Percentiles rank a stretch among this genome's conserved stretches.
These are phyloP conservation scores for Epithemia pelagica DNA, from an alignment of 108 stramenopile species.

Conservation along the genomic window DNA sequence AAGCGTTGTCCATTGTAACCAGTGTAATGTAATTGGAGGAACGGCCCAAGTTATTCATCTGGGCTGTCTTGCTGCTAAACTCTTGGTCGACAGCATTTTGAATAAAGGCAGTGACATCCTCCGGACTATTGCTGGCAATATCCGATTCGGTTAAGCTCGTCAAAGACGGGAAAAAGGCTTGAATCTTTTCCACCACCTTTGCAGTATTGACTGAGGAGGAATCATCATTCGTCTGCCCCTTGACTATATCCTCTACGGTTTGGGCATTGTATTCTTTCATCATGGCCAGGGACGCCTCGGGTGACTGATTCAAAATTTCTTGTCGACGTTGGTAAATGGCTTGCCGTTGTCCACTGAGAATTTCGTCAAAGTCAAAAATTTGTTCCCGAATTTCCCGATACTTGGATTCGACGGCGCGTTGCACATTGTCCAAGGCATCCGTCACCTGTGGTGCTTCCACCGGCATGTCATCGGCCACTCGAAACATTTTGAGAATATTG, in stretches of 20 bases:
- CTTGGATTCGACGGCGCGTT: slow-evolving; percentile 79
- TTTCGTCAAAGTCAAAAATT: slow-evolving; percentile 81
- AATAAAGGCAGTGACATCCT: slow-evolving; percentile 39
- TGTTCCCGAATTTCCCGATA: slow-evolving; percentile 78
- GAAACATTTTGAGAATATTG: slow-evolving; percentile 80
- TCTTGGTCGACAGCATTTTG: slow-evolving; percentile 66
- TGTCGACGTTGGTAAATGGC: slow-evolving; percentile 67
- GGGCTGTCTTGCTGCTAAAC: slow-evolving; percentile 49
- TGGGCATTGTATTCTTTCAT: slow-evolving; percentile 61
- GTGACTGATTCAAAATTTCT: slow-evolving; percentile 43
- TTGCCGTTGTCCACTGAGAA: slow-evolving; percentile 68
- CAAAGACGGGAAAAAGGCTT: slow-evolving; percentile 78
- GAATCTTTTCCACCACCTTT: slow-evolving; percentile 71
- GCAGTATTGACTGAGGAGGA: slow-evolving; percentile 50
- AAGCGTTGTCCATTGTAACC: slow-evolving; percentile 85
- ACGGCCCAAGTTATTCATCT: slow-evolving; percentile 57
- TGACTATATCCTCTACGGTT: slow-evolving; percentile 67
- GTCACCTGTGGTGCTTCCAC: slow-evolving; percentile 83
- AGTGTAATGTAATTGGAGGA: slow-evolving; percentile 86
- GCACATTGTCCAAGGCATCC: slow-evolving; percentile 79
- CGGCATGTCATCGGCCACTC: slow-evolving; percentile 88
- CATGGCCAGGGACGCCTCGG: slow-evolving; percentile 47
- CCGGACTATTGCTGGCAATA: slow-evolving; percentile 39
- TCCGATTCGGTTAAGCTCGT: slow-evolving; percentile 34
- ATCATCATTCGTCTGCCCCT: slow-evolving; percentile 50